phyloP scores from a whole-genome alignment of 345 rosid species.

The Turnera subulata region DNA sequence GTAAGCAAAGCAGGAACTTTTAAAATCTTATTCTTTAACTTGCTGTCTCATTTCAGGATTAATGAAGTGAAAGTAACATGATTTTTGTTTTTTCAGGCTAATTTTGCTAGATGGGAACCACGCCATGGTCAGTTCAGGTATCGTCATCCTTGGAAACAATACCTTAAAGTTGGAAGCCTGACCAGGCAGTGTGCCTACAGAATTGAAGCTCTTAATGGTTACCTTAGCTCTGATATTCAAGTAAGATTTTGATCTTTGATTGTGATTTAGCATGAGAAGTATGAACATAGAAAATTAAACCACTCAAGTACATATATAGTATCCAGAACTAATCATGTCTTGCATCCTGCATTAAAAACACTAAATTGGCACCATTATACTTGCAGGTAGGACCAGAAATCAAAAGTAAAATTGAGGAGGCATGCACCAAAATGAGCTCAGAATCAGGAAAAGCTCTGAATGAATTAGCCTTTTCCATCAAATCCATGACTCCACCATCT shows the following conservation, averaged over 20 bases:
- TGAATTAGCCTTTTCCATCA: constrained; percentile 42
- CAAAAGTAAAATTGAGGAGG: constrained; percentile 27
- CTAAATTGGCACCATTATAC: background rate
- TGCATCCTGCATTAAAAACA: no score
- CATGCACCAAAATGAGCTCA: constrained; percentile 38
- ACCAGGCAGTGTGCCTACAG: constrained; percentile 55
- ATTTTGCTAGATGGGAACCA: constrained; percentile 86
- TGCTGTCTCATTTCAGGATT: background rate
- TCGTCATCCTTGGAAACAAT: constrained; percentile 72
- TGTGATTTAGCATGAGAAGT: no score
- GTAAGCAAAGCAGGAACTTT: constrained; percentile 33
- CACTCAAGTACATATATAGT: no score
- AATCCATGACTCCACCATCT: constrained; percentile 40
- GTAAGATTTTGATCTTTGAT: constrained; percentile 23
- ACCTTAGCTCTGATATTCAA: constrained; percentile 32
- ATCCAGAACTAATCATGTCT: no score
- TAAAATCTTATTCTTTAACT: background rate
- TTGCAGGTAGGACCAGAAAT: constrained; percentile 40
- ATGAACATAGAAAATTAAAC: no score
- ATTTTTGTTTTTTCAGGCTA: constrained; percentile 38
- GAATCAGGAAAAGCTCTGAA: constrained; percentile 49
- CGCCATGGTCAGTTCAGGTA: constrained; percentile 61
- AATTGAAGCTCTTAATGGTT: constrained; percentile 53
- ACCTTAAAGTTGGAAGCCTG: constrained; percentile 45
- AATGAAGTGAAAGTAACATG: background rate